Evolutionary conservation across 164 flowering plant species (phyloP).

Genomic region (Nelumbo lutea): DNA sequence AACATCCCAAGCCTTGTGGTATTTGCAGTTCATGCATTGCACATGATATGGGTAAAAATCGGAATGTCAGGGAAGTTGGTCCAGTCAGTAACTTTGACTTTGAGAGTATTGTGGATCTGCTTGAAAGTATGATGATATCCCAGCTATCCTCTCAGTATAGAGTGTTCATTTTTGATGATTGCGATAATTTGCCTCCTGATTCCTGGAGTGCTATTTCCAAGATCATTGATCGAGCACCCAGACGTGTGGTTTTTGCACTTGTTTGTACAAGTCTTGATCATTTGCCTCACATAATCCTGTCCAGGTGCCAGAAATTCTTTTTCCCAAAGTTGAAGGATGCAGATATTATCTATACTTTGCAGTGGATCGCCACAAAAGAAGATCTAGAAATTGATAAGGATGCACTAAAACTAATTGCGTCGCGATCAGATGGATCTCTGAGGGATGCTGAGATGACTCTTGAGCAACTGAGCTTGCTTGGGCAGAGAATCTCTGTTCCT

Average conservation of each 20-base stretch:
- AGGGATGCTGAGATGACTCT: constrained; percentile 99
- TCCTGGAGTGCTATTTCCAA: constrained; percentile 95
- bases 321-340: constrained; percentile 96
- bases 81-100: constrained; percentile 75
- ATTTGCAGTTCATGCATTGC: constrained; percentile 77
- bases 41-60: constrained; percentile 64
- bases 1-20: constrained; percentile 83
- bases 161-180: constrained; percentile 86
- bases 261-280: constrained; percentile 79
- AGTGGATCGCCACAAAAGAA: constrained; percentile 85
- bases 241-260: constrained; percentile 81
- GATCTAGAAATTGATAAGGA: constrained; percentile 79
- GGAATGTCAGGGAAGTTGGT: constrained; percentile 75
- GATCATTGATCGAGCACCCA: constrained; percentile 90
- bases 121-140: constrained; percentile 55
- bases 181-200: constrained; percentile 76
- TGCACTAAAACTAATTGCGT: constrained; percentile 89
- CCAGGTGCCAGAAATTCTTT: constrained; percentile 96
- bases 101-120: constrained; percentile 63
- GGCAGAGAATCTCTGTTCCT: constrained; percentile 75
- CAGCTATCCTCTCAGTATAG: constrained; percentile 55
- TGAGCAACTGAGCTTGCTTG: constrained; percentile 95
- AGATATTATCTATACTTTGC: constrained; percentile 76
- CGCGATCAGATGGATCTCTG: constrained; percentile 93
- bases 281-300: constrained; percentile 83